Base-by-base conservation (phyloP, 2,329 filamentous ascomycete genomes). In the Diaporthe batatas region DNA sequence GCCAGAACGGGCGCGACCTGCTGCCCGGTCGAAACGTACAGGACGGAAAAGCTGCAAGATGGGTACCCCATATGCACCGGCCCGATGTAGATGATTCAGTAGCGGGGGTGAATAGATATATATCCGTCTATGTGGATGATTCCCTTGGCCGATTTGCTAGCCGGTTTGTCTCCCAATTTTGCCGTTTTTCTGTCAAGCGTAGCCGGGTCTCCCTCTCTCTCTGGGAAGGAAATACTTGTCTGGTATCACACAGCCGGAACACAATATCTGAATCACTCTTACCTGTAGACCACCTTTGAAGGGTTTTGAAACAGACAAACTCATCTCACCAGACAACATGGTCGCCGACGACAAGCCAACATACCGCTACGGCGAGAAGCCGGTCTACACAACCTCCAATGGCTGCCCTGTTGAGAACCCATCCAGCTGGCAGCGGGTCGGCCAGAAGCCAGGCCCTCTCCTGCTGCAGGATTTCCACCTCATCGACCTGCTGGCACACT, bases 401-500 rank as follows among this genome's bases (percentile, higher is more conserved):
- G 89, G 89, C 77, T 86, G 84, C 54, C 89, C 89, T 75, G 84
- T 90, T 71, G 84, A 86, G 73, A 84, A 88, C 76, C 87, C 88
- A 1, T 73, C 71, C 34, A 32, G 51, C 18, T 82, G 79, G 78
- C 88, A 90, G 79, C 85, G 90, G 72, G 81, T 89, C 44, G 90
- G 89, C 64, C 74, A 14, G 18, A 57, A 51, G 53, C 78, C 54
- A 88, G 89, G 90, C 0, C 90, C 90, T 75, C 83, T 92, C 51
- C 83, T 91, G 74, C 86, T 92, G 29, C 90, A 91, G 77, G 90
- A 91, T 79, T 91, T 91, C 79, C 90, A 92, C 78, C 81, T 92
- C 79, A 89, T 92, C 76, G 91, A 91, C 76, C 81, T 90, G 44
- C 84, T 92, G 59, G 86, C 86, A 23, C 83, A 87, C 79, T 87